phyloP scores from a whole-genome alignment of 495 filamentous ascomycete genomes.

The Penicillium taxi region DNA sequence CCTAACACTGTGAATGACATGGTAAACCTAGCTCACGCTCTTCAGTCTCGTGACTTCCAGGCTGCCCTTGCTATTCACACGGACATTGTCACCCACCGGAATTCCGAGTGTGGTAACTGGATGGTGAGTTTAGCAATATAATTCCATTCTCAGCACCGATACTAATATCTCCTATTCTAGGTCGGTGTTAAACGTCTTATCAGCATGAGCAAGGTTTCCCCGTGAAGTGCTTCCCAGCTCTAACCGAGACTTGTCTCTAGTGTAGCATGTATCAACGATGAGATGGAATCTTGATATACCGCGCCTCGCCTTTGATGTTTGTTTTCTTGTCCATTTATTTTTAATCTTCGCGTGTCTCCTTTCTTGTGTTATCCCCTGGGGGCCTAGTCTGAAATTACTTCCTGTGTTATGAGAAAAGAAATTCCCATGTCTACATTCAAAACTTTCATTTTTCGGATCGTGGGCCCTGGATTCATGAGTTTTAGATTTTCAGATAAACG shows the following conservation, averaged over 20 bases:
- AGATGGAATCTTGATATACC: constrained; percentile 10
- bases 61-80: constrained; percentile 68
- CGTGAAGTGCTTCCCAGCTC: constrained; percentile 17
- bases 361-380: constrained; percentile 8
- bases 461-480: no score
- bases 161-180: constrained; percentile 32
- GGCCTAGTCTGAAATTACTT: constrained; percentile 14
- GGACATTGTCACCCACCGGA: constrained; percentile 73
- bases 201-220: constrained; percentile 79
- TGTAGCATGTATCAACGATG: constrained; percentile 3
- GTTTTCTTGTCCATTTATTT: constrained; percentile 22
- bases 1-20: constrained; percentile 70
- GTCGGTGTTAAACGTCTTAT: constrained; percentile 89
- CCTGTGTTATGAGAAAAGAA: constrained; percentile 17
- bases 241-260: constrained; percentile 1
- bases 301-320: constrained; percentile 7
- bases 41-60: constrained; percentile 67
- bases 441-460: no score
- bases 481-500: constrained; percentile 13
- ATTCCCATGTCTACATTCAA: constrained; percentile 3
- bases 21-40: constrained; percentile 55
- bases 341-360: constrained; percentile 20
- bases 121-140: constrained; percentile 59
- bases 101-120: constrained; percentile 84
- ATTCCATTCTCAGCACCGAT: not conserved